Conservation (phyloP, 495 filamentous ascomycete genomes). For the Aspergillus asperescens region DNA sequence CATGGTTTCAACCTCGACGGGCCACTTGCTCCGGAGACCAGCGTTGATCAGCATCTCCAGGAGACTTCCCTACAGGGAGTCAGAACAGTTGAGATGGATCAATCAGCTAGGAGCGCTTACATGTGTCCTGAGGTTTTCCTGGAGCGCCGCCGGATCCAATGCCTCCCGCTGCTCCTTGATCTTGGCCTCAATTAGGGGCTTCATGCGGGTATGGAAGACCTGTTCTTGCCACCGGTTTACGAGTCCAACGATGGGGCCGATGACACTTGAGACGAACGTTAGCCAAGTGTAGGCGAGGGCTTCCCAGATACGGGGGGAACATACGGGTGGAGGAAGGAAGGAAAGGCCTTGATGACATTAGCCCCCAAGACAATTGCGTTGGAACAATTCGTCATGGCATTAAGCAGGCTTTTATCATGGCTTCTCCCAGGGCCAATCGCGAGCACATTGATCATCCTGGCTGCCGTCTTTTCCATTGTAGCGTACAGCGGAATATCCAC, state of each 20-base stretch:
- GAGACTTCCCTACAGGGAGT: slow-evolving; percentile 1
- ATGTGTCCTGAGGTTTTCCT: slow-evolving; percentile 2
- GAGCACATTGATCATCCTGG: slow-evolving; percentile 11
- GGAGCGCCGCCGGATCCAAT: background rate
- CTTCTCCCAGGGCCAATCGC: slow-evolving; percentile 10
- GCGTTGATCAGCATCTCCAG: slow-evolving; percentile 10
- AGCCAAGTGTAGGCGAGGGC: background rate
- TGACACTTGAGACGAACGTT: background rate
- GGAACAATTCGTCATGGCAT: slow-evolving; percentile 13
- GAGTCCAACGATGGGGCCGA: slow-evolving; percentile 11
- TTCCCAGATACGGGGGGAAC: background rate
- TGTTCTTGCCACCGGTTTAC: slow-evolving; percentile 10
- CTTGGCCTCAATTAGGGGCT: slow-evolving; percentile 7
- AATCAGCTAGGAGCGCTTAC: background rate
- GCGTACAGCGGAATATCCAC: slow-evolving; percentile 8
- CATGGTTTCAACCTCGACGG: slow-evolving; percentile 7
- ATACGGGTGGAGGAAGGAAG: slow-evolving; percentile 3
- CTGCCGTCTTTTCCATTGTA: slow-evolving; percentile 11
- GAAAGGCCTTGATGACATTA: slow-evolving; percentile 14
- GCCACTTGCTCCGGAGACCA: slow-evolving; percentile 13
- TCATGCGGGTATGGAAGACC: slow-evolving; percentile 12
- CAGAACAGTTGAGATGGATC: background rate
- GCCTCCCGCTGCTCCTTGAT: slow-evolving; percentile 8
- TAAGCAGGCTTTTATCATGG: slow-evolving; percentile 3
- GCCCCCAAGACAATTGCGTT: slow-evolving; percentile 11